phyloP scores from a whole-genome alignment of 176 grass and related monocot species.

The Rhipidocladum racemiflorum region DNA sequence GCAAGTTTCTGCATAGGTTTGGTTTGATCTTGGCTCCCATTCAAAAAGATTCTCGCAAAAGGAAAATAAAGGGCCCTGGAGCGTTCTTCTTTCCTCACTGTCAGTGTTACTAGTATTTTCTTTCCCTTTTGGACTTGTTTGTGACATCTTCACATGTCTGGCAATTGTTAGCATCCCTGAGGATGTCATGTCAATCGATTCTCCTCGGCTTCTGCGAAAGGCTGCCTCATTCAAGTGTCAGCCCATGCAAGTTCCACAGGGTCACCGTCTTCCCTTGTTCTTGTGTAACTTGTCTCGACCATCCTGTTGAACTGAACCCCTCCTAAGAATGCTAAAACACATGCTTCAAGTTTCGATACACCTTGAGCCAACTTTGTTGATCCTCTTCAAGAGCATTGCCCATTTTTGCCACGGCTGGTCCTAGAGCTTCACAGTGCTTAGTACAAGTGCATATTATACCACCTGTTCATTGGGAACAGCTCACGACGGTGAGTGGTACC shows the following conservation, averaged over 20 bases:
- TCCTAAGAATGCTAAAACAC: background rate
- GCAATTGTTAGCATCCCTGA: background rate
- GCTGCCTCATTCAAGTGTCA: background rate
- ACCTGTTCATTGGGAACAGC: slow-evolving; percentile 8
- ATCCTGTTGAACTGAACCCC: background rate
- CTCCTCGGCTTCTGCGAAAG: slow-evolving; percentile 17
- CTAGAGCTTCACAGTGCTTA: background rate
- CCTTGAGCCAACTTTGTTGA: background rate
- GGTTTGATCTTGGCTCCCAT: background rate
- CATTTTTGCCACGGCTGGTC: slow-evolving; percentile 15
- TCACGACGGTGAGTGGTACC: background rate
- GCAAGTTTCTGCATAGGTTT: background rate
- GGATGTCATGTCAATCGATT: slow-evolving; percentile 28
- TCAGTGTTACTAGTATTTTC: background rate
- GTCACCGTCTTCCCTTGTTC: background rate
- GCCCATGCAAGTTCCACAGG: background rate
- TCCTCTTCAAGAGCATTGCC: background rate
- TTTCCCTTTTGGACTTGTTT: background rate
- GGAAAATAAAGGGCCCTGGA: background rate
- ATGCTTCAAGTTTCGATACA: background rate
- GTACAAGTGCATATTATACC: background rate
- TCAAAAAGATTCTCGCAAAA: background rate
- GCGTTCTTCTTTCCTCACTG: background rate
- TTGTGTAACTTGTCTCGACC: background rate
- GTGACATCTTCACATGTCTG: background rate